These are phyloP conservation scores for Solanum etuberosum DNA, from an alignment of 257 asterid species.

Conservation along the genomic window DNA sequence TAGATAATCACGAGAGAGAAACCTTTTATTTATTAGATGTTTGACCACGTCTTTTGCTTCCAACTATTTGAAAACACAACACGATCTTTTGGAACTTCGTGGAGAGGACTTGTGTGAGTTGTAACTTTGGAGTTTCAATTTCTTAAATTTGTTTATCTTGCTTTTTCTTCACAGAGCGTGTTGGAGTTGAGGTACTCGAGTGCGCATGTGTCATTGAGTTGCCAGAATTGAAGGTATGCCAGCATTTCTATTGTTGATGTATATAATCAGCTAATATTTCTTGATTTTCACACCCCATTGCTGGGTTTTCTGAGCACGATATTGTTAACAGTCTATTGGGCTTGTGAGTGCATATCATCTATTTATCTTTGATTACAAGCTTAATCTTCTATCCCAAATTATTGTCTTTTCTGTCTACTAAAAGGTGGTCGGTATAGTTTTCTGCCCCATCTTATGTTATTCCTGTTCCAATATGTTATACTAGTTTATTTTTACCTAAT, in stretches of 20 bases:
- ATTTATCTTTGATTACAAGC: not conserved
- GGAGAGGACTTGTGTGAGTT: not conserved
- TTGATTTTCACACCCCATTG: not conserved
- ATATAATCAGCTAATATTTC: not conserved
- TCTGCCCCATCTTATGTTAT: not conserved
- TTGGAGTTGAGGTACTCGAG: slow-evolving; percentile 63
- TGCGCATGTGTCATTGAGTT: slow-evolving; percentile 85
- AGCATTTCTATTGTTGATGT: not conserved
- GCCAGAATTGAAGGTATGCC: slow-evolving; percentile 71
- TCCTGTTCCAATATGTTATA: not conserved
- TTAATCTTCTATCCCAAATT: not conserved
- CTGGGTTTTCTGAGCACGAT: not conserved
- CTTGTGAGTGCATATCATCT: not conserved
- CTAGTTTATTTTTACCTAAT: not conserved
- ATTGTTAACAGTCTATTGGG: not conserved
- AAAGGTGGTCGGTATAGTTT: not conserved
- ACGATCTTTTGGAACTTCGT: not conserved
- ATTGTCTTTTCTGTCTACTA: not conserved
- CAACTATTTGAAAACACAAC: not conserved
- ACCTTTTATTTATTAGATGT: not conserved
- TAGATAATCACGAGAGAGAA: not conserved
- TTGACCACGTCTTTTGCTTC: not conserved
- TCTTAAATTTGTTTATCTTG: not conserved
- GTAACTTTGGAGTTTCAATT: not conserved
- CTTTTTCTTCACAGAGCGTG: slow-evolving; percentile 63